Percentiles rank a stretch among this genome's conserved stretches.
Evolutionary conservation across 768 basidiomycete species (phyloP).

Genomic region (Pisolithus tinctorius): DNA sequence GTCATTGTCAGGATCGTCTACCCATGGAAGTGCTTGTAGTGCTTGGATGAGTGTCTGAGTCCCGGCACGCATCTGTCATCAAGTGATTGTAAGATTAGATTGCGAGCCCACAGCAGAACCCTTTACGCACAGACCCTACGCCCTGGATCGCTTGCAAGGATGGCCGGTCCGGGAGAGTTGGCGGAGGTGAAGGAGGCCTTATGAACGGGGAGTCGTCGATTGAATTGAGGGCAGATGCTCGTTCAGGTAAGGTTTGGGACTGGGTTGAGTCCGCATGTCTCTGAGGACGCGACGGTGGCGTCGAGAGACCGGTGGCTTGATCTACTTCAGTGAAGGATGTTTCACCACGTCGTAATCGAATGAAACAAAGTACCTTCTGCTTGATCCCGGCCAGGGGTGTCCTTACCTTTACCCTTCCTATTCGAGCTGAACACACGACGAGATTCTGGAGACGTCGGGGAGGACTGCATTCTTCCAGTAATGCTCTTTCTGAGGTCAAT

Average conservation of each 20-base stretch:
- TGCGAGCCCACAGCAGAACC: neutral
- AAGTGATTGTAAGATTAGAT: constrained; percentile 1
- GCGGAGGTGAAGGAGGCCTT: constrained; percentile 61
- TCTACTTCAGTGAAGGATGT: constrained; percentile 7
- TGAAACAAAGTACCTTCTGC: constrained; percentile 25
- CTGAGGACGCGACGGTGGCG: constrained; percentile 16
- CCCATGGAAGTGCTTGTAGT: constrained; percentile 78
- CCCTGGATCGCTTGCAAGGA: constrained; percentile 52
- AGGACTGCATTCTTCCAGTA: constrained; percentile 32
- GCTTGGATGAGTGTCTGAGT: constrained; percentile 89
- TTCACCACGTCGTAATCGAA: constrained; percentile 12
- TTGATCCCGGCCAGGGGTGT: constrained; percentile 22
- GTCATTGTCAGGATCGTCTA: constrained; percentile 60
- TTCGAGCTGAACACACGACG: constrained; percentile 52
- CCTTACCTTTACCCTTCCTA: constrained; percentile 45
- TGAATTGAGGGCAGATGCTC: constrained; percentile 8
- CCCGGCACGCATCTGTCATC: constrained; percentile 70
- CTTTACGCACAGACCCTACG: constrained; percentile 57
- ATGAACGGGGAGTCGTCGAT: constrained; percentile 63
- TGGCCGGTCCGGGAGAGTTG: constrained; percentile 35
- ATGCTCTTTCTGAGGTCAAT: constrained; percentile 61
- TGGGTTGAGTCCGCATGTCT: constrained; percentile 4
- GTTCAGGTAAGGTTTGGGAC: neutral
- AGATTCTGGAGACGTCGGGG: constrained; percentile 29
- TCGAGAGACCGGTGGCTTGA: constrained; percentile 15